phyloP scores from a whole-genome alignment of 495 filamentous ascomycete species.

The Lasiosphaeria miniovina region DNA sequence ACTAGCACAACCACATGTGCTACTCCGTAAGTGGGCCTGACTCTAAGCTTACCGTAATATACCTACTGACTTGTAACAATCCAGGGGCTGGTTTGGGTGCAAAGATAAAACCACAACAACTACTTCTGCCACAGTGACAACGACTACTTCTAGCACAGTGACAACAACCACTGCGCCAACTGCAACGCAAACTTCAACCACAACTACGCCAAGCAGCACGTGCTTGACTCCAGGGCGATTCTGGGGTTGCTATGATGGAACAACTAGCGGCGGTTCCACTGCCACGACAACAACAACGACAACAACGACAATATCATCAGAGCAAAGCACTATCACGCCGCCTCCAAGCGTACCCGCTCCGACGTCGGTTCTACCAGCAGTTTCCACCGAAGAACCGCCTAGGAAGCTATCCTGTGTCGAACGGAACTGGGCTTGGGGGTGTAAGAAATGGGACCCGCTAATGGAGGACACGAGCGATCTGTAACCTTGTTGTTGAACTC shows the following conservation, averaged over 20 bases:
- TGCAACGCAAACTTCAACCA: slow-evolving; percentile 19
- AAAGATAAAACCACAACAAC: slow-evolving; percentile 45
- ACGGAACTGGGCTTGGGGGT: slow-evolving; percentile 42
- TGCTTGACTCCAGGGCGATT: slow-evolving; percentile 55
- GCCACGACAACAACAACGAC: slow-evolving; percentile 13
- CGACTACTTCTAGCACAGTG: slow-evolving; percentile 20
- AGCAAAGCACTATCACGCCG: slow-evolving; percentile 33
- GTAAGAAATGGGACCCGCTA: slow-evolving; percentile 35
- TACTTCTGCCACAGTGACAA: slow-evolving; percentile 32
- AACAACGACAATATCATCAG: slow-evolving; percentile 26
- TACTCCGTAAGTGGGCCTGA: slow-evolving; percentile 40
- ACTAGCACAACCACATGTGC: slow-evolving; percentile 54
- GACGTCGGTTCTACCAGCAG: slow-evolving; percentile 22
- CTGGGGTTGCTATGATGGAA: slow-evolving; percentile 55
- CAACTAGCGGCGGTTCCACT: slow-evolving; percentile 28
- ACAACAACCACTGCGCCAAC: slow-evolving; percentile 16
- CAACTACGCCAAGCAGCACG: slow-evolving; percentile 32
- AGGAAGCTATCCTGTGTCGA: slow-evolving; percentile 31
- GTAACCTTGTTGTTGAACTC: slow-evolving; percentile 10
- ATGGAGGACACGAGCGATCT: slow-evolving; percentile 14
- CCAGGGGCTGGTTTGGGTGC: slow-evolving; percentile 66
- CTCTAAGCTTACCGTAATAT: slow-evolving; percentile 50
- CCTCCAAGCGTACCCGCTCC: slow-evolving; percentile 34
- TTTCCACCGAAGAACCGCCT: slow-evolving; percentile 20
- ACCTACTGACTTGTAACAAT: slow-evolving; percentile 33